Percentiles rank a stretch among this genome's conserved stretches.
phyloP scores from a whole-genome alignment of 1,139 yeast genomes.

The Arxiozyma slooffiae region DNA sequence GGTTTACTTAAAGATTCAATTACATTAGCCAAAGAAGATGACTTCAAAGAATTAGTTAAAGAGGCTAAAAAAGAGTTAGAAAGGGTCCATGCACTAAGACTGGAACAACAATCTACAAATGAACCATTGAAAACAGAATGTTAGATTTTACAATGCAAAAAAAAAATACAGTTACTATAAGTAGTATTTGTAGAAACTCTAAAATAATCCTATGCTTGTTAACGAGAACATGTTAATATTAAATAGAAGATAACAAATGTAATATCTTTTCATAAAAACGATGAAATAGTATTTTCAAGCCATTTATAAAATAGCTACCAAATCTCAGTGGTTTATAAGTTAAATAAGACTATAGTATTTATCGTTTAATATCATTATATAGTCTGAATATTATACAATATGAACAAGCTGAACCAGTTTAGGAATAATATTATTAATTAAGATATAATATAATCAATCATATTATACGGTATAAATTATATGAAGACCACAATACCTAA shows the following conservation, averaged over 20 bases:
- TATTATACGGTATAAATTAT: not conserved
- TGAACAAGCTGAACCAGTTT: not conserved
- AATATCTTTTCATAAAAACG: not conserved
- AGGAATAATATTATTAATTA: not conserved
- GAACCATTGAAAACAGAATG: not conserved
- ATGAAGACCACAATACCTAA: slow-evolving; percentile 4
- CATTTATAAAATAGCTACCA: not conserved
- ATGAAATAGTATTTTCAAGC: not conserved
- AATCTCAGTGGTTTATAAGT: not conserved
- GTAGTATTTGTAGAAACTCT: too few relatives aligned
- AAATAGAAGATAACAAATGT: not conserved
- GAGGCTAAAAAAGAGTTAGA: slow-evolving; percentile 60
- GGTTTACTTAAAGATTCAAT: slow-evolving; percentile 59
- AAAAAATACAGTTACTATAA: not conserved
- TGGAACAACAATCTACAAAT: slow-evolving; percentile 6
- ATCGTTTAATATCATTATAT: not conserved
- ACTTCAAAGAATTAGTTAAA: slow-evolving; percentile 50
- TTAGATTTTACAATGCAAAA: not conserved
- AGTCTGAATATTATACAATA: slow-evolving; percentile 1
- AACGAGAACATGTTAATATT: too few relatives aligned
- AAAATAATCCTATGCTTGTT: too few relatives aligned
- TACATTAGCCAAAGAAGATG: slow-evolving; percentile 58
- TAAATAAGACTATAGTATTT: not conserved
- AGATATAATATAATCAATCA: not conserved
- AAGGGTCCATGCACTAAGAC: slow-evolving; percentile 28